Evolutionary conservation across 345 rosid genomes (phyloP).

Genomic region (Heritiera littoralis): DNA sequence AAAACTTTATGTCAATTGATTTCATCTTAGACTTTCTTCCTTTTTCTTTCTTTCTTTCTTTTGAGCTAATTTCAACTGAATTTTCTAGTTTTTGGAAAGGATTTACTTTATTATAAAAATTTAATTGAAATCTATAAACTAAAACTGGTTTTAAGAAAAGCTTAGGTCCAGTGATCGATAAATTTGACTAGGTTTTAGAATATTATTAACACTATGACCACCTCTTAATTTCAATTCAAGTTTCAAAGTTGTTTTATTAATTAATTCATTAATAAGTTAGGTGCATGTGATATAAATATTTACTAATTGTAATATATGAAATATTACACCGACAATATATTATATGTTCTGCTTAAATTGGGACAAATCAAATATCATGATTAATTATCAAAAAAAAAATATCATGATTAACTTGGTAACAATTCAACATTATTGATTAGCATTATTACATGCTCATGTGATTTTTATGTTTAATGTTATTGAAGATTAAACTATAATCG

Average conservation of each 20-base stretch:
- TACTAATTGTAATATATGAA: not conserved
- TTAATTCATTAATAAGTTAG: too few relatives aligned
- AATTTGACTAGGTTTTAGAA: too few relatives aligned
- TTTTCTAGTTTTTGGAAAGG: not conserved
- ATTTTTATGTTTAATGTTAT: not conserved
- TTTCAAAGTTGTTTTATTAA: not conserved
- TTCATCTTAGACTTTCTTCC: not conserved
- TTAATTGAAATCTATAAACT: not conserved
- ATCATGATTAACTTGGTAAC: too few relatives aligned
- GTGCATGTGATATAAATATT: not conserved
- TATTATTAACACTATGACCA: not conserved
- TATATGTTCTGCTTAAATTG: not conserved
- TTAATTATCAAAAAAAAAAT: too few relatives aligned
- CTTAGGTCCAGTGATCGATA: too few relatives aligned
- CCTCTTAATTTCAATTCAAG: not conserved
- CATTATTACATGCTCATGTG: not conserved
- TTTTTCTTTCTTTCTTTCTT: not conserved
- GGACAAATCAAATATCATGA: not conserved
- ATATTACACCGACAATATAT: not conserved
- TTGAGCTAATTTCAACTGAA: not conserved
- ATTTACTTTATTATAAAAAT: not conserved
- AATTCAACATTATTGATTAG: not conserved
- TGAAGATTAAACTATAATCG: too few relatives aligned
- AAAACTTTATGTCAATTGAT: slow-evolving; percentile 3
- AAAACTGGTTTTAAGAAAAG: not conserved